phyloP scores from a whole-genome alignment of 2,329 filamentous ascomycete genomes.

The Arthrobotrys musiformis region DNA sequence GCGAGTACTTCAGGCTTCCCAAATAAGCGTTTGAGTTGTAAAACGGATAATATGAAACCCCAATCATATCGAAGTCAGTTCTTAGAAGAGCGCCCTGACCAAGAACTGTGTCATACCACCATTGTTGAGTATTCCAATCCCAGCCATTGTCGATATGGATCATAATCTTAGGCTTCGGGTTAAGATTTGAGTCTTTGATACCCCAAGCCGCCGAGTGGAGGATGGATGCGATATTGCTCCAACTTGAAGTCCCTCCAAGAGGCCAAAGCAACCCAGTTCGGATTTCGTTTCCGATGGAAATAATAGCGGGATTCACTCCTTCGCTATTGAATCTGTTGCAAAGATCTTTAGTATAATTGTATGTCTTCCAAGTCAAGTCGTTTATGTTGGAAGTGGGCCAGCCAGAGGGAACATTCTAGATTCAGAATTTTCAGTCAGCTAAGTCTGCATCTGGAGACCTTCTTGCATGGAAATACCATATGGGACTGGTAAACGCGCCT shows the following conservation, averaged over 20 bases:
- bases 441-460: conserved; percentile 3
- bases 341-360: conserved; percentile 75
- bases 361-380: conserved; percentile 71
- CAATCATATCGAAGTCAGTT: conserved; percentile 76
- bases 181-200: conserved; percentile 72
- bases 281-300: conserved; percentile 81
- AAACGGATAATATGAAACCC: conserved; percentile 79
- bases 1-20: conserved; percentile 31
- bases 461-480: too few relatives aligned
- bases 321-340: conserved; percentile 64
- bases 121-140: conserved; percentile 74
- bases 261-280: conserved; percentile 75
- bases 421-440: conserved; percentile 5
- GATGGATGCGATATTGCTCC: conserved; percentile 72
- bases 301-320: conserved; percentile 69
- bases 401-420: conserved; percentile 68
- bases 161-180: conserved; percentile 74
- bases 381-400: conserved; percentile 71
- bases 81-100: conserved; percentile 66
- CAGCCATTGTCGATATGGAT: conserved; percentile 81
- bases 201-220: conserved; percentile 73
- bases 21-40: conserved; percentile 60
- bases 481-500: conserved; percentile 63
- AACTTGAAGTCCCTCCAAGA: conserved; percentile 69
- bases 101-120: conserved; percentile 72